Percentiles rank a stretch among this genome's conserved stretches.
phyloP scores from a whole-genome alignment of 1,284 basidiomycete genomes.

The Anthracocystis setariae region DNA sequence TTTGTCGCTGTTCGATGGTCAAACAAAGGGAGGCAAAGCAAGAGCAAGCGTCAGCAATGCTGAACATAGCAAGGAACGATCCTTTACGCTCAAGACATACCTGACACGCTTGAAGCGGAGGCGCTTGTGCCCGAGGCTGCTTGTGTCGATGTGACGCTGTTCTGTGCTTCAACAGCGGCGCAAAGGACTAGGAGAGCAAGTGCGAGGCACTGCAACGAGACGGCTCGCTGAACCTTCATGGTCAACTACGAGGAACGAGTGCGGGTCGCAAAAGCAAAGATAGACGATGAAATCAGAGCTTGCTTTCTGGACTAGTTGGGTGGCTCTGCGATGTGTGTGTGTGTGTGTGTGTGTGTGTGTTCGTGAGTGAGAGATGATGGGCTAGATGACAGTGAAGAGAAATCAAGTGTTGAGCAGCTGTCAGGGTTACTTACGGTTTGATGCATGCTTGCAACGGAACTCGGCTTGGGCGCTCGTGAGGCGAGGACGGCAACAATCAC shows the following conservation, averaged over 20 bases:
- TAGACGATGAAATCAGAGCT: not conserved
- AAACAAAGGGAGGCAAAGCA: not conserved
- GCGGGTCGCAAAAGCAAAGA: too few relatives aligned
- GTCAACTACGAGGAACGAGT: not conserved
- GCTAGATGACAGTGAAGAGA: not conserved
- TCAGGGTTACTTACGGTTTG: not conserved
- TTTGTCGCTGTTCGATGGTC: constrained; percentile 9
- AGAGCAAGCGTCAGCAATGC: constrained; percentile 2
- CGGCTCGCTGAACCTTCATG: constrained; percentile 18
- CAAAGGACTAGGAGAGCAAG: constrained; percentile 29
- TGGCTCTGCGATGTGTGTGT: not conserved
- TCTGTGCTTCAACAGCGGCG: constrained; percentile 33
- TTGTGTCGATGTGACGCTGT: constrained; percentile 31
- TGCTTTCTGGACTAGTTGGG: not conserved
- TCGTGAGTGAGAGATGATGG: constrained; percentile 1
- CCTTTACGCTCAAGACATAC: constrained; percentile 9
- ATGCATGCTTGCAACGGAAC: constrained; percentile 21
- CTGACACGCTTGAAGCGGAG: constrained; percentile 20
- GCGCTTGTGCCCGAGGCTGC: constrained; percentile 10
- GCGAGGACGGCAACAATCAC: not conserved
- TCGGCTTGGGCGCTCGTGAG: constrained; percentile 11
- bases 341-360: not conserved
- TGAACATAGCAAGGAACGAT: not conserved
- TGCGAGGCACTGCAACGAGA: constrained; percentile 29
- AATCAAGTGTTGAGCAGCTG: constrained; percentile 15